A percentile compares a stretch with the other conserved stretches of the same genome.
Evolutionary conservation across 805 yeast genomes (phyloP).

Genomic region (Pichia membranifaciens): DNA sequence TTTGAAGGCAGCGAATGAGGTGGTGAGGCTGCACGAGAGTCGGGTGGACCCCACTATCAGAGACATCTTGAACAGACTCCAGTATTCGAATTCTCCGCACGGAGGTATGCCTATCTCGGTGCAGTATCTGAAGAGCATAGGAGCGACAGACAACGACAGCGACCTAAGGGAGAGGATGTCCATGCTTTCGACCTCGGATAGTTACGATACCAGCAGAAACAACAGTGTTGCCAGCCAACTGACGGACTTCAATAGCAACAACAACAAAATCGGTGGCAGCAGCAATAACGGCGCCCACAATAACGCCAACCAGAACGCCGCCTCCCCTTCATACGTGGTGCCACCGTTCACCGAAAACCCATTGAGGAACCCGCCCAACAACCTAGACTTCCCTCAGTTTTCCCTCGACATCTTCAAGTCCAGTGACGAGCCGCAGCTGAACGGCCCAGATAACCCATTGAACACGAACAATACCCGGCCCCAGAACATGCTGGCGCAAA

Average conservation of each 20-base stretch:
- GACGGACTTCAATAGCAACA: neutral
- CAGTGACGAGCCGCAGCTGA: constrained; percentile 10
- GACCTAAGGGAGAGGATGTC: constrained; percentile 4
- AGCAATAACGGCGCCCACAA: neutral
- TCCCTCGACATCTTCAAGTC: constrained; percentile 19
- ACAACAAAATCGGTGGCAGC: neutral
- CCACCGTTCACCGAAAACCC: constrained; percentile 14
- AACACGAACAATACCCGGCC: neutral
- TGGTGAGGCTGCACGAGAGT: constrained; percentile 37
- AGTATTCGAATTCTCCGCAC: constrained; percentile 54
- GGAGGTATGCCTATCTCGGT: constrained; percentile 41
- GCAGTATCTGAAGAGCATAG: constrained; percentile 17
- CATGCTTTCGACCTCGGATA: constrained; percentile 3
- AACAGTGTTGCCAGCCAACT: neutral
- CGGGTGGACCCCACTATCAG: constrained; percentile 59
- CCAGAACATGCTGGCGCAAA: constrained; percentile 1
- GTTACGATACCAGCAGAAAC: neutral
- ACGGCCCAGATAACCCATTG: neutral
- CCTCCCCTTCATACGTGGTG: neutral
- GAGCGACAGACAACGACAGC: constrained; percentile 1
- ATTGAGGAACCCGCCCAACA: constrained; percentile 7
- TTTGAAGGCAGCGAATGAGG: constrained; percentile 56
- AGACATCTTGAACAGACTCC: constrained; percentile 52
- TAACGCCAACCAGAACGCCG: neutral
- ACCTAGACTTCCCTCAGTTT: constrained; percentile 19